These are phyloP conservation scores for Saraca asoca DNA, from an alignment of 331 rosid genomes.

Conservation along the genomic window DNA sequence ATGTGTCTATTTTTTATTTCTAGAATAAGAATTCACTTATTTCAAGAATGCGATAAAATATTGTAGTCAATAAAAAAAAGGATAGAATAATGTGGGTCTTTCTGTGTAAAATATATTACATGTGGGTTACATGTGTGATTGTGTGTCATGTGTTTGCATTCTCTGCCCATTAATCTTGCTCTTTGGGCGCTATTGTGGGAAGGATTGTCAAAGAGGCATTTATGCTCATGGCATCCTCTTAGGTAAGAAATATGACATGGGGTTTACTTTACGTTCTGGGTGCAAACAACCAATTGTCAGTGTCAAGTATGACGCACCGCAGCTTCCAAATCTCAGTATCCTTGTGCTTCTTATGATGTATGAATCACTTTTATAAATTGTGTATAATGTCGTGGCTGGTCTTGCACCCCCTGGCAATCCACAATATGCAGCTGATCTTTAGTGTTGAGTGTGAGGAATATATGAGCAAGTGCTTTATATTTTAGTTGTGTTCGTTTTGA, in stretches of 20 bases:
- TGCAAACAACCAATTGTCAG: constrained; percentile 50
- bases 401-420: constrained; percentile 30
- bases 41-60: no score
- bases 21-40: no score
- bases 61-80: no score
- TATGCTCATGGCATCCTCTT: neutral
- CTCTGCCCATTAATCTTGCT: constrained; percentile 12
- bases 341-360: constrained; percentile 23
- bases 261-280: constrained; percentile 10
- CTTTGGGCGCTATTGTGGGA: neutral
- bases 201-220: constrained; percentile 2
- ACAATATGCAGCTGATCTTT: constrained; percentile 2
- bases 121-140: constrained; percentile 43
- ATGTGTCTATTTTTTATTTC: no score
- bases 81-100: no score
- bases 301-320: constrained; percentile 48
- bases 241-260: constrained; percentile 32
- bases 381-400: constrained; percentile 17
- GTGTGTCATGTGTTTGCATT: constrained; percentile 39
- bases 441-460: neutral
- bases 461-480: neutral
- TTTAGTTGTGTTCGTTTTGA: constrained; percentile 23
- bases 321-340: constrained; percentile 19
- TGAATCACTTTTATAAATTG: constrained; percentile 6
- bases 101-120: no score